phyloP scores from a whole-genome alignment of 371 early-diverging fungal genomes.

The Massospora cicadina region DNA sequence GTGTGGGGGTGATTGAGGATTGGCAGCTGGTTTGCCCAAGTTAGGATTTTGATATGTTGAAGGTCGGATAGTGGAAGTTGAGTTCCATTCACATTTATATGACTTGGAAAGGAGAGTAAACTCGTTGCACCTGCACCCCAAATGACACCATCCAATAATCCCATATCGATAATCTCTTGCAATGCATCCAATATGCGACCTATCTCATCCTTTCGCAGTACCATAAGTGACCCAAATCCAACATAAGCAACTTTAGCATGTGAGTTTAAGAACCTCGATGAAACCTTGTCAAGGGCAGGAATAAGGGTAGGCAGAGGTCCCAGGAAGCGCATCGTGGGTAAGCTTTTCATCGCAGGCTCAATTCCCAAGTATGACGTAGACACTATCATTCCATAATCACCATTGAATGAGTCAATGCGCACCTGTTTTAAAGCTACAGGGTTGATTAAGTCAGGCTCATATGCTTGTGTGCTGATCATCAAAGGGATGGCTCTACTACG shows the following conservation, averaged over 20 bases:
- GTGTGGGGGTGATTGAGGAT: conserved; percentile 10
- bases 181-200: neutral
- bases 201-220: neutral
- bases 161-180: neutral
- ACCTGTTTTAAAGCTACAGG: neutral
- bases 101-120: neutral
- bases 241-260: neutral
- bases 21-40: conserved; percentile 4
- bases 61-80: neutral
- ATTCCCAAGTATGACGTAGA: neutral
- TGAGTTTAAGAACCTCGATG: neutral
- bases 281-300: neutral
- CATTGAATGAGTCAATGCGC: neutral
- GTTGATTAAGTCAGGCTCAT: neutral
- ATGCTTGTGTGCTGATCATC: neutral
- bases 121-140: conserved; percentile 7
- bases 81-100: neutral
- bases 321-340: neutral
- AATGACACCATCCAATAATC: conserved; percentile 11
- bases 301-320: neutral
- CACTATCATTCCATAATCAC: neutral
- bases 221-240: neutral
- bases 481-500: neutral
- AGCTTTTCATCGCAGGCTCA: neutral
- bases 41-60: conserved; percentile 1